Percentiles rank a stretch among this genome's conserved stretches.
phyloP scores from a whole-genome alignment of 306 rosid species.

The Cicer bijugum region DNA sequence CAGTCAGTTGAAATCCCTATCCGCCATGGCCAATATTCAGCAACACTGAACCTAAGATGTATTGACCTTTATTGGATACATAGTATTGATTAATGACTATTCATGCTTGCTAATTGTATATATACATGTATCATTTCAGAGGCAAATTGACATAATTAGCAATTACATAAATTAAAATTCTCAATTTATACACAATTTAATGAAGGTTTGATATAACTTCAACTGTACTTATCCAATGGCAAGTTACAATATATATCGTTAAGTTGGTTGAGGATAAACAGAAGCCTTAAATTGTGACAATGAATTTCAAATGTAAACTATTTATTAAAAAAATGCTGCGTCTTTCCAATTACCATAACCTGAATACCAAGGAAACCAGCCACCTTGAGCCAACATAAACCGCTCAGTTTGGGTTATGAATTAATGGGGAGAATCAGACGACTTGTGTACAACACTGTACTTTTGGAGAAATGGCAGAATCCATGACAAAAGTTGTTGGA shows the following conservation, averaged over 20 bases:
- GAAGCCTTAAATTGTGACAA: constrained; percentile 45
- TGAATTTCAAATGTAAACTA: constrained; percentile 48
- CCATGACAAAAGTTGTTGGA: constrained; percentile 45
- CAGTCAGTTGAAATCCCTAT: too few species aligned
- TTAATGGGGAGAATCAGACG: constrained; percentile 50
- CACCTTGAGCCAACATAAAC: constrained; percentile 45
- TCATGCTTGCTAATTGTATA: neutral
- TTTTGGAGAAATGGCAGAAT: constrained; percentile 43
- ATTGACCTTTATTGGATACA: neutral
- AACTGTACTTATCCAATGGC: constrained; percentile 44
- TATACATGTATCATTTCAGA: constrained; percentile 33
- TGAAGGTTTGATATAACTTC: constrained; percentile 44
- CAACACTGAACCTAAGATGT: neutral
- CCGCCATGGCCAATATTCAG: too few species aligned
- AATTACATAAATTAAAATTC: constrained; percentile 26
- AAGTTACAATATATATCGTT: constrained; percentile 43
- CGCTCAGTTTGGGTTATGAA: constrained; percentile 47
- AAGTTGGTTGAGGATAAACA: constrained; percentile 36
- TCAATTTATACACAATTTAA: constrained; percentile 42
- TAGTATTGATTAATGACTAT: neutral
- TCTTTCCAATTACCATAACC: constrained; percentile 47
- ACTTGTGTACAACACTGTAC: constrained; percentile 49
- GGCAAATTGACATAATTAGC: constrained; percentile 22
- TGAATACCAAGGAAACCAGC: constrained; percentile 42
- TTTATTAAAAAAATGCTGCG: constrained; percentile 30